Evolutionary conservation across 2,329 filamentous ascomycete species (phyloP), one percentile per base, ranked within the genome.

Genomic region (Epichloe sp.): DNA sequence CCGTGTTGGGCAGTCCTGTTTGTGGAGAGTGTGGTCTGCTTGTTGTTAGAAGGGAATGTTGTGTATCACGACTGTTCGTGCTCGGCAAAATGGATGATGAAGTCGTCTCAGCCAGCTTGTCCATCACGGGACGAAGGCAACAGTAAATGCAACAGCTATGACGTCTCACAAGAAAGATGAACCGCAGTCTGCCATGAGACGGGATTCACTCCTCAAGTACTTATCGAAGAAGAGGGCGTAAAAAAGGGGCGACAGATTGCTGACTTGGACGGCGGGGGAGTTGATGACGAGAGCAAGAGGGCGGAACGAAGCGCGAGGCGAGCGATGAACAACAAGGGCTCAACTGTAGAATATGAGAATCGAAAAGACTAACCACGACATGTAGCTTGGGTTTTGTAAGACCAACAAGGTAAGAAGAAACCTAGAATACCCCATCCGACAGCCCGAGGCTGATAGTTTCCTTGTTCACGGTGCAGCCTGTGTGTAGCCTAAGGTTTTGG

Each of bases 111-210:
- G 60, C 57, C 68, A 71, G 68, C 67, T 70, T 66, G 75, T 76
- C 74, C 76, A 78, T 78, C 65, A 73, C 72, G 72, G 68, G 65
- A 62, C 63, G 61, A 62, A 44, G 35, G 31, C 56, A 63, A 59
- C 59, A 51, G 14, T 10, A 44, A 44, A 44, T 8, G 14, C 7
- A 58, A 40, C 31, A 36, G 47, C 47, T 55, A 47, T 47, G 56
- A 49, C 54, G 55, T 60, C 57, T 61, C 54, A 59, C 59, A 60
- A 58, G 17, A 37, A 26, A 52, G 57, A 11, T 54, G 58, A 44
- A 38, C 36, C 46, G 21, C 38, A 36, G 49, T 6, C 52, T 54
- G 52, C 55, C 59, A 59, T 43, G 41, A 54, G 55, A 48, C 54
- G 44, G 31, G 37, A 51, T 41, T 34, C 35, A 11, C 41, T 44